Percentiles rank a stretch among this genome's conserved stretches.
These are phyloP conservation scores for Sporopachydermia lactativora DNA, from an alignment of 805 yeast species.

Conservation along the genomic window DNA sequence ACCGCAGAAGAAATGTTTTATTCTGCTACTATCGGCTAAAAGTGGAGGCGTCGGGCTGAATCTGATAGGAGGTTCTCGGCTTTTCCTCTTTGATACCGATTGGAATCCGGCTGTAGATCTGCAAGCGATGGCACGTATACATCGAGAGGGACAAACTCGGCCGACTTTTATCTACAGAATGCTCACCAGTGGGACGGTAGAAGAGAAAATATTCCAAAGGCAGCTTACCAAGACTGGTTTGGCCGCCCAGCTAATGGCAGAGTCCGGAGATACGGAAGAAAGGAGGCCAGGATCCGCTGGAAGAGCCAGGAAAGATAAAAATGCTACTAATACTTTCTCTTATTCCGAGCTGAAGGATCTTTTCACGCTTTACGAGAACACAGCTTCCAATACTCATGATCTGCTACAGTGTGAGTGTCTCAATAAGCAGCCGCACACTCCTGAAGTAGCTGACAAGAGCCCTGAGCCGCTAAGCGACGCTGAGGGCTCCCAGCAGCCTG, in stretches of 20 bases:
- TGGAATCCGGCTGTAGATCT: slow-evolving; percentile 93
- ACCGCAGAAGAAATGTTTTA: slow-evolving; percentile 27
- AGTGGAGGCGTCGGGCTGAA: slow-evolving; percentile 93
- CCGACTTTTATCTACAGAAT: slow-evolving; percentile 75
- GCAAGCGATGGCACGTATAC: slow-evolving; percentile 93
- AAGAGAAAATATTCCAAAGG: slow-evolving; percentile 87
- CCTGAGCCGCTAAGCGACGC: too few species aligned
- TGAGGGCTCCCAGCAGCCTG: slow-evolving; percentile 13
- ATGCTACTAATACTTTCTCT: slow-evolving; percentile 44
- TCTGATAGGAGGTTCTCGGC: slow-evolving; percentile 76
- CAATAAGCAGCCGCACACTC: slow-evolving; percentile 34
- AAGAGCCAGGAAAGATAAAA: slow-evolving; percentile 13
- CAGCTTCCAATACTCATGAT: slow-evolving; percentile 64
- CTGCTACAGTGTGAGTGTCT: slow-evolving; percentile 36
- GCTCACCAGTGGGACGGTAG: slow-evolving; percentile 76
- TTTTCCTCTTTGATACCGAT: slow-evolving; percentile 81
- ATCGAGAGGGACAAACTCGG: slow-evolving; percentile 79
- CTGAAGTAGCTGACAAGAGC: slow-evolving; percentile 12
- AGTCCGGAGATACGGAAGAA: slow-evolving; percentile 10
- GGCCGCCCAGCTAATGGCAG: slow-evolving; percentile 54
- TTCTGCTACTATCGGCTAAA: slow-evolving; percentile 72
- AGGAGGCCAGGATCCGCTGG: slow-evolving; percentile 7
- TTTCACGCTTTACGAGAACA: slow-evolving; percentile 40
- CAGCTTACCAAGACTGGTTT: slow-evolving; percentile 75
- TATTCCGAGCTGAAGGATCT: slow-evolving; percentile 57